Conservation (phyloP, 192 early-diverging fungal genomes). For the Mortierella claussenii region DNA sequence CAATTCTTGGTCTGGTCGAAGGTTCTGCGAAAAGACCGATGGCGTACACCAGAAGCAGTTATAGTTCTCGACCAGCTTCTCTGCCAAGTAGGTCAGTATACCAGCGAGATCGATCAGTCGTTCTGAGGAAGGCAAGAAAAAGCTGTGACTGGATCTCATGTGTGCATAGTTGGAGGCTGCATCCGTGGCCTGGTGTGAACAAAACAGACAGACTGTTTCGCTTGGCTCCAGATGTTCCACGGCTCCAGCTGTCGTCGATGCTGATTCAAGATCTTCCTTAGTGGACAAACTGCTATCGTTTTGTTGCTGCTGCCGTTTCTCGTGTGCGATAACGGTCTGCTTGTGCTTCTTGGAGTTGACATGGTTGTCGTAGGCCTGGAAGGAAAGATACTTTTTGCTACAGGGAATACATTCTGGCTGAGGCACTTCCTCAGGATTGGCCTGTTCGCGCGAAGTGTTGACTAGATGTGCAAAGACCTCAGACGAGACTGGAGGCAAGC, state of each 20-base stretch:
- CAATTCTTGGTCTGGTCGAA: constrained; percentile 41
- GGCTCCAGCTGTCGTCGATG: constrained; percentile 78
- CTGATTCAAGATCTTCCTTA: constrained; percentile 78
- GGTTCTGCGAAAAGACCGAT: constrained; percentile 35
- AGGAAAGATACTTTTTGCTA: constrained; percentile 78
- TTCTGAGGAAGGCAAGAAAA: constrained; percentile 43
- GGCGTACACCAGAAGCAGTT: constrained; percentile 52
- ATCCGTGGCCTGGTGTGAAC: constrained; percentile 65
- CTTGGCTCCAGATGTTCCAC: constrained; percentile 69
- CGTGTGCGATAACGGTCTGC: constrained; percentile 54
- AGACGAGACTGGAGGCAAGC: constrained; percentile 83
- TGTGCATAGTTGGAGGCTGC: constrained; percentile 60
- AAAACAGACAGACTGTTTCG: constrained; percentile 92
- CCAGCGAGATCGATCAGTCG: constrained; percentile 41
- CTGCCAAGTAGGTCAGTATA: constrained; percentile 41
- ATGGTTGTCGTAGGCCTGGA: constrained; percentile 92
- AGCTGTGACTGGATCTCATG: constrained; percentile 40
- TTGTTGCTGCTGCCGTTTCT: constrained; percentile 21
- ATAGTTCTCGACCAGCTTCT: constrained; percentile 26
- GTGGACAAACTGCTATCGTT: background rate
- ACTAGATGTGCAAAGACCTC: constrained; percentile 87
- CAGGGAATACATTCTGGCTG: constrained; percentile 52
- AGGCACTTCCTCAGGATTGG: constrained; percentile 29
- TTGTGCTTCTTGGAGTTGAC: constrained; percentile 94
- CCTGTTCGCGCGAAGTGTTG: constrained; percentile 49